phyloP scores from a whole-genome alignment of 2,329 filamentous ascomycete genomes.

The Davidsoniella australis region DNA sequence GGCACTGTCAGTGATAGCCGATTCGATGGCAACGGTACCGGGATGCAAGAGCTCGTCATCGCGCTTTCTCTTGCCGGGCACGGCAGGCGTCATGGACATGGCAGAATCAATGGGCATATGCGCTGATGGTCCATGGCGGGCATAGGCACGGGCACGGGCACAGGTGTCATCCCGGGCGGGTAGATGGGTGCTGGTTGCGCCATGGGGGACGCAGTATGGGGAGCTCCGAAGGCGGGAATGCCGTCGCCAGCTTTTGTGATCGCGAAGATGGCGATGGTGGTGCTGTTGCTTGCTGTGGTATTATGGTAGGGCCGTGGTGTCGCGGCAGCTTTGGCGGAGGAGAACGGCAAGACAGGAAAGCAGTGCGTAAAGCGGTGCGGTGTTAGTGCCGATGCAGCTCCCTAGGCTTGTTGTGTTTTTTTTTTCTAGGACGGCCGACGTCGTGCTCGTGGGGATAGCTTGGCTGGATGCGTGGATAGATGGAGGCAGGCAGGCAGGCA shows the following conservation, averaged over 20 bases:
- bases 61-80: constrained; percentile 41
- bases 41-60: constrained; percentile 23
- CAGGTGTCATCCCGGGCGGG: constrained; percentile 22
- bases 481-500: no score
- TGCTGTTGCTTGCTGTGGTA: neutral
- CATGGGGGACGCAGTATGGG: constrained; percentile 18
- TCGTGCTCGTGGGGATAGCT: no score
- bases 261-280: neutral
- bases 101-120: constrained; percentile 11
- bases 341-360: neutral
- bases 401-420: neutral
- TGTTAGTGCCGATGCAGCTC: neutral
- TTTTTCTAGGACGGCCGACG: neutral
- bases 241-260: constrained; percentile 1
- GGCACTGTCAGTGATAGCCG: constrained; percentile 16
- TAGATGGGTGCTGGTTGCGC: constrained; percentile 24
- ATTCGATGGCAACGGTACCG: neutral
- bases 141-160: constrained; percentile 11
- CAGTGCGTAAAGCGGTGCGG: neutral
- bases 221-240: neutral
- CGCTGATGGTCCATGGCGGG: neutral
- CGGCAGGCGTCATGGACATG: constrained; percentile 12
- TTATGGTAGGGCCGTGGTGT: neutral
- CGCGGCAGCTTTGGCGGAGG: neutral
- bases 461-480: no score